Conservation (phyloP, 345 rosid genomes). For the Sonneratia caseolaris region DNA sequence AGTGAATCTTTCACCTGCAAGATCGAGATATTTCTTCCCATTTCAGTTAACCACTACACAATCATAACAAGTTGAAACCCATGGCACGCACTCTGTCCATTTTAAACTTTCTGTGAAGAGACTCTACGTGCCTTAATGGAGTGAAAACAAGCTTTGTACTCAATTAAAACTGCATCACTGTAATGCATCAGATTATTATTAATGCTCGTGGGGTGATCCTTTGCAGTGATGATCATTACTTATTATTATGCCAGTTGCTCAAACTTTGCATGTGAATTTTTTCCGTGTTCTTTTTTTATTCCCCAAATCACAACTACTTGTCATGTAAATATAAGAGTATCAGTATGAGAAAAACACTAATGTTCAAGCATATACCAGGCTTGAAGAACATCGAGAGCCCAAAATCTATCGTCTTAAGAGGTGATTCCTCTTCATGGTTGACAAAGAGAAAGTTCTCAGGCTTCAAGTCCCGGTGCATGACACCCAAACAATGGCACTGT, state of each 20-base stretch:
- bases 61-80: background rate
- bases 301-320: background rate
- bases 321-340: background rate
- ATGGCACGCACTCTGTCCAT: background rate
- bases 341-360: background rate
- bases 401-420: conserved; percentile 75
- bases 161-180: background rate
- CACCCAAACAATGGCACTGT: conserved; percentile 87
- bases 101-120: background rate
- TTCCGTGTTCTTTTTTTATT: background rate
- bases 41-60: background rate
- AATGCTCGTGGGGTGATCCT: background rate
- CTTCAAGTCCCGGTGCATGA: conserved; percentile 90
- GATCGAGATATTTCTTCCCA: background rate
- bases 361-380: conserved; percentile 42
- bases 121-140: background rate
- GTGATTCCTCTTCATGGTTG: conserved; percentile 53
- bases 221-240: background rate
- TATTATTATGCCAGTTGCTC: background rate
- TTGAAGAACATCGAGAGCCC: conserved; percentile 84
- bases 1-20: conserved; percentile 60
- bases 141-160: background rate
- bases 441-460: conserved; percentile 94
- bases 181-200: background rate
- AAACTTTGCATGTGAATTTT: background rate